These are phyloP conservation scores for Nicotiana knightiana DNA, from an alignment of 257 asterid species.

Conservation along the genomic window DNA sequence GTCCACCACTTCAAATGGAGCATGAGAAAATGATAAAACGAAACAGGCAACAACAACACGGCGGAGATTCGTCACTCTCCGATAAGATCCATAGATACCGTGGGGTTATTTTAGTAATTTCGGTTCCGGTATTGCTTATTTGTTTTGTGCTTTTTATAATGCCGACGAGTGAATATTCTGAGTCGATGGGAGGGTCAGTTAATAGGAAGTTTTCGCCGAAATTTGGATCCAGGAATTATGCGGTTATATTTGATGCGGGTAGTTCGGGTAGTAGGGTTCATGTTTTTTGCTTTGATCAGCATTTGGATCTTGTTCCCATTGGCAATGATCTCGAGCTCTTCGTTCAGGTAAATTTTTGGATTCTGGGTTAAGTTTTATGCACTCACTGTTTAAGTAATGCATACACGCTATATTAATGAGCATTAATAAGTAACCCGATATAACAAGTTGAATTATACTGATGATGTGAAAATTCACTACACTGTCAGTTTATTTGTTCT, in stretches of 20 bases:
- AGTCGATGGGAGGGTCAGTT: conserved; percentile 16
- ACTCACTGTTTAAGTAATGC: no score
- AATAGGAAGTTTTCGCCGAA: conserved; percentile 31
- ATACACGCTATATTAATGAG: no score
- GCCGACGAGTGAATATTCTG: conserved; percentile 22
- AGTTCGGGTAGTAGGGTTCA: conserved; percentile 41
- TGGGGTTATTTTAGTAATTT: conserved; percentile 54
- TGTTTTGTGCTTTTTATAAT: conserved; percentile 27
- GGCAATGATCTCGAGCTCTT: conserved; percentile 27
- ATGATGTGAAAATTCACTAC: no score
- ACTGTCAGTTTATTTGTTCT: not conserved
- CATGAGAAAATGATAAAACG: conserved; percentile 49
- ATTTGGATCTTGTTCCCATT: conserved; percentile 18
- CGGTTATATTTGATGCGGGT: conserved; percentile 36
- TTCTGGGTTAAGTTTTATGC: not conserved
- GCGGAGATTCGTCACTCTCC: conserved; percentile 21
- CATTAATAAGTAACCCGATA: no score
- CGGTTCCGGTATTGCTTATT: conserved; percentile 46
- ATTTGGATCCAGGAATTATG: conserved; percentile 22
- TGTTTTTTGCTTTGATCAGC: conserved; percentile 27
- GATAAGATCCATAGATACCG: conserved; percentile 76
- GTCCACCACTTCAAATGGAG: conserved; percentile 39
- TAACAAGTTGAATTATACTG: no score
- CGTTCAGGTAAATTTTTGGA: conserved; percentile 1
- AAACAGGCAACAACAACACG: conserved; percentile 23